Base-by-base conservation (phyloP, 1,284 basidiomycete genomes). In the Ceratorhiza oryzae-sativae region DNA sequence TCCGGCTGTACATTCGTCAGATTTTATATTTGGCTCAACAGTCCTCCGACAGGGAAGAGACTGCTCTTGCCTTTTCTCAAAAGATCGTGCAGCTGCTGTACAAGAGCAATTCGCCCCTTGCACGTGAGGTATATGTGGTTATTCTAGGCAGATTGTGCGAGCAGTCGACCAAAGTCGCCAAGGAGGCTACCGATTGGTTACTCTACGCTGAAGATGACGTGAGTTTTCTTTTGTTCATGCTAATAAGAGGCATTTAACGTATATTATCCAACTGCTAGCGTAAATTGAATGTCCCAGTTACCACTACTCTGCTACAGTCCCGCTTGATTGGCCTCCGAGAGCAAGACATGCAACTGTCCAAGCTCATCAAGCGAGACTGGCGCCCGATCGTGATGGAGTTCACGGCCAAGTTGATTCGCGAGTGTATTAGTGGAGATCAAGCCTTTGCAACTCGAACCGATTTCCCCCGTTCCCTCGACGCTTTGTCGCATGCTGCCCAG, bases 181-280 rank as follows among this genome's bases (percentile, higher is more conserved):
- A 95, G 81, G 97, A 99, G 82, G 97, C 97, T 9, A 93, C 96
- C 72, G 94, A 92, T 13, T 99, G 97, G 97, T 84, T 99, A 63
- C 84, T 98, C 60, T 98, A 96, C 79, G 94, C 97, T 15, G 96
- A 99, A 79, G 97, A 99, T 80, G 93, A 97, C 83, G 93, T 94
- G 74, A 73, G 87, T 82, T 34, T 59, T 6, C 30, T 60, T 36
- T 0, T 68, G n/a, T 25, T 51, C 49, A 9, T n/a, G n/a, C n/a
- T n/a, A 3, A 2, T 12, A 30, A 1, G 2, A 18, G 6, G 23
- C 27, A n/a, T 23, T 71, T 58, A 71, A 55, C 73, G 59, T 12
- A 18, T 27, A 1, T 8, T 27, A 25, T 20, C 30, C 18, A 34
- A 32, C 59, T 71, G 65, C 34, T 74, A 95, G 90, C 93, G 95